A percentile compares a stretch with the other conserved stretches of the same genome.
These are phyloP conservation scores for Aureobasidium sp. DNA, from an alignment of 2,329 filamentous ascomycete species.

Conservation along the genomic window DNA sequence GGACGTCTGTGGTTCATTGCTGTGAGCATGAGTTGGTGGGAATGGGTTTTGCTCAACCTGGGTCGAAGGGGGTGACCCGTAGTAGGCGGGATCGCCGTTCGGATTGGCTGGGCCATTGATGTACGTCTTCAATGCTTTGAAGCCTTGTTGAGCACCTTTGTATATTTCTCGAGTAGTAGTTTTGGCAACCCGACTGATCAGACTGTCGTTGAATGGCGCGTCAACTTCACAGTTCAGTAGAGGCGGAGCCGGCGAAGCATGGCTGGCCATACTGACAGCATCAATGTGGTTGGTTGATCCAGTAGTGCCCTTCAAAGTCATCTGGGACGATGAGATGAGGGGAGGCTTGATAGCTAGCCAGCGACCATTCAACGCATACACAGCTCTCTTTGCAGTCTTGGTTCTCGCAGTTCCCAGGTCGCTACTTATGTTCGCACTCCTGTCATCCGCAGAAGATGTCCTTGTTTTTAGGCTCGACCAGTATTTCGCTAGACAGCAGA, in stretches of 20 bases:
- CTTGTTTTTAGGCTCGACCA: conserved; percentile 56
- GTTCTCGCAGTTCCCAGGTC: neutral
- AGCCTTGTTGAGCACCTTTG: conserved; percentile 62
- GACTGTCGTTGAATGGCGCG: conserved; percentile 34
- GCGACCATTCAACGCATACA: conserved; percentile 53
- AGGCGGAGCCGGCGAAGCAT: conserved; percentile 63
- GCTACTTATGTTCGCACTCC: neutral
- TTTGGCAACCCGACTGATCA: conserved; percentile 67
- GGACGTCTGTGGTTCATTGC: conserved; percentile 46
- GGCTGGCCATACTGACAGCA: conserved; percentile 48
- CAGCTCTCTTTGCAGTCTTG: neutral
- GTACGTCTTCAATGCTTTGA: conserved; percentile 72
- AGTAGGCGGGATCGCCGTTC: conserved; percentile 6
- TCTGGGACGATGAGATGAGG: conserved; percentile 56
- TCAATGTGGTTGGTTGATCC: conserved; percentile 38
- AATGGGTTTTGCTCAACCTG: conserved; percentile 35
- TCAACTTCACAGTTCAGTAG: conserved; percentile 60
- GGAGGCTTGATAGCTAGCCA: conserved; percentile 75
- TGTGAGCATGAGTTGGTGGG: conserved; percentile 64
- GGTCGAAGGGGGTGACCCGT: conserved; percentile 27
- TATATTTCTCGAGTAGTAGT: conserved; percentile 71
- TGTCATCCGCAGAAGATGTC: neutral
- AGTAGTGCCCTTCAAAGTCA: conserved; percentile 55
- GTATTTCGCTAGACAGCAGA: conserved; percentile 72
- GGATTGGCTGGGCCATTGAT: conserved; percentile 48